A percentile compares a stretch with the other conserved stretches of the same genome.
Conservation (phyloP, 768 basidiomycete genomes). For the Boletellus emodensis region DNA sequence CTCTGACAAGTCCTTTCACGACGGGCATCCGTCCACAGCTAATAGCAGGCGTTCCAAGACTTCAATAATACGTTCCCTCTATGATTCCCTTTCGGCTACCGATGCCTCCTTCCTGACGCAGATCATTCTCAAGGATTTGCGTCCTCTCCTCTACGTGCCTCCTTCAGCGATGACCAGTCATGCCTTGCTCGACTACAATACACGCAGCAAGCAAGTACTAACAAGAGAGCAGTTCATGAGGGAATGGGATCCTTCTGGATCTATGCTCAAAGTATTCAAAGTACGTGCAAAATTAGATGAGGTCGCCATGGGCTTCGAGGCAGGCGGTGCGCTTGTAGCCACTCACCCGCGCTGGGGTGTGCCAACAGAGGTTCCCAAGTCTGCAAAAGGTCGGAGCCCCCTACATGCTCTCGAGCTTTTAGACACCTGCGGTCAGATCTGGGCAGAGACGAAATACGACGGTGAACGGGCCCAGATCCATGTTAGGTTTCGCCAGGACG, state of each 20-base stretch:
- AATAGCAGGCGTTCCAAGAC: slow-evolving; percentile 31
- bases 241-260: slow-evolving; percentile 61
- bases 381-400: slow-evolving; percentile 65
- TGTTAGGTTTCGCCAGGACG: slow-evolving; percentile 45
- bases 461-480: slow-evolving; percentile 96
- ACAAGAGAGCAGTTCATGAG: slow-evolving; percentile 62
- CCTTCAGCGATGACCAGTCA: slow-evolving; percentile 41
- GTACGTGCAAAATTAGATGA: slow-evolving; percentile 56
- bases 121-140: slow-evolving; percentile 83
- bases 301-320: slow-evolving; percentile 45
- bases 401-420: slow-evolving; percentile 48
- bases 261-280: slow-evolving; percentile 51
- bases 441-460: slow-evolving; percentile 93
- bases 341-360: slow-evolving; percentile 48
- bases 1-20: slow-evolving; percentile 48
- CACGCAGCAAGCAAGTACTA: slow-evolving; percentile 51
- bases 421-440: slow-evolving; percentile 38
- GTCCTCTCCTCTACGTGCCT: slow-evolving; percentile 72
- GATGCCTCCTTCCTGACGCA: slow-evolving; percentile 75
- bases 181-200: slow-evolving; percentile 54
- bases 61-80: slow-evolving; percentile 53
- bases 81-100: slow-evolving; percentile 51
- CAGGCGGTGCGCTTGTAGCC: slow-evolving; percentile 21
- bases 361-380: slow-evolving; percentile 79
- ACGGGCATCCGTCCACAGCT: slow-evolving; percentile 24